Evolutionary conservation across 805 yeast species (phyloP).

Genomic region (Candida silvatica): DNA sequence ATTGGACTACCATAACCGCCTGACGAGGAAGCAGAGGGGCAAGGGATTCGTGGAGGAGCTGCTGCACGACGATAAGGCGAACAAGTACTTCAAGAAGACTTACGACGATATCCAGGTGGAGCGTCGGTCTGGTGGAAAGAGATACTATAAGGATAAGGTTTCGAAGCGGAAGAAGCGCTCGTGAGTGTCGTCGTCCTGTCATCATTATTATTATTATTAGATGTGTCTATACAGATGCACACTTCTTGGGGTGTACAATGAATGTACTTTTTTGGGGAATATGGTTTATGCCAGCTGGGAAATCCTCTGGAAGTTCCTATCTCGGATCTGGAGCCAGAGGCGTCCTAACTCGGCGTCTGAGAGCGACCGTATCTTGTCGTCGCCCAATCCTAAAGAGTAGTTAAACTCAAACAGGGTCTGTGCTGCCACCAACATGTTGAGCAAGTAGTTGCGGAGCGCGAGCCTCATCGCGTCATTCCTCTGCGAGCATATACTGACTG

Average conservation of each 20-base stretch:
- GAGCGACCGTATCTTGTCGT: slow-evolving; percentile 3
- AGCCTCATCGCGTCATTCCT: too few species aligned
- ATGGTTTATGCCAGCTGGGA: slow-evolving; percentile 13
- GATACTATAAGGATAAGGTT: slow-evolving; percentile 53
- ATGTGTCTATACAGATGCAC: too few species aligned
- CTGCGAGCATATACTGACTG: too few species aligned
- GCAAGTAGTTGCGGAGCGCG: slow-evolving; percentile 39
- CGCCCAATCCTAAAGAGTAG: slow-evolving; percentile 19
- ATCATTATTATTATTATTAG: not conserved
- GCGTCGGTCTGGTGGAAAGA: slow-evolving; percentile 56
- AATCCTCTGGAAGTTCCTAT: slow-evolving; percentile 41
- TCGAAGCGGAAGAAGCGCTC: slow-evolving; percentile 44
- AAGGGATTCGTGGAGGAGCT: slow-evolving; percentile 76
- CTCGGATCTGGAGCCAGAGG: slow-evolving; percentile 42
- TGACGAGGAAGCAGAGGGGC: slow-evolving; percentile 67
- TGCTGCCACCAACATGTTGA: slow-evolving; percentile 47
- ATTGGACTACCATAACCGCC: slow-evolving; percentile 65
- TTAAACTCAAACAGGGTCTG: slow-evolving; percentile 45
- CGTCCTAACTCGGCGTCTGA: not conserved
- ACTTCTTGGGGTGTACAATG: too few species aligned
- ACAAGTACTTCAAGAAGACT: slow-evolving; percentile 76
- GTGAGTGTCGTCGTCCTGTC: not conserved
- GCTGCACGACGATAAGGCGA: slow-evolving; percentile 60
- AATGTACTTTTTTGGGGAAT: too few species aligned
- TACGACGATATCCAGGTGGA: slow-evolving; percentile 69